Conservation (phyloP, 768 basidiomycete species). For the Butyriboletus loyo region DNA sequence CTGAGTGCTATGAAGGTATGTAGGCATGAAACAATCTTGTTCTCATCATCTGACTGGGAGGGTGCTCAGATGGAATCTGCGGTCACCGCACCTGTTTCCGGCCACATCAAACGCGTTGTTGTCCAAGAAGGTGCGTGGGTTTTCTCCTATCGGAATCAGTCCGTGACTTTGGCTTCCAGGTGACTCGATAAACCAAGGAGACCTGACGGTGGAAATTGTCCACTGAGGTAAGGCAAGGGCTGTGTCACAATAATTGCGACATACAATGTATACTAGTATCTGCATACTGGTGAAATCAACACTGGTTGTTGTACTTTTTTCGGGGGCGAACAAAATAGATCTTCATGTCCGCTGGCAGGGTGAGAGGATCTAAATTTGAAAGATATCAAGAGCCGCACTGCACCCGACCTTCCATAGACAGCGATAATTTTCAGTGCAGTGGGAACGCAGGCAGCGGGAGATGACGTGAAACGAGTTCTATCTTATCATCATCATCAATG, state of each 20-base stretch:
- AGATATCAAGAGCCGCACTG: conserved; percentile 8
- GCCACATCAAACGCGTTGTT: conserved; percentile 90
- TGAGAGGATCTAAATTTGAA: conserved; percentile 9
- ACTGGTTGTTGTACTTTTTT: background rate
- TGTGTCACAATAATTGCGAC: conserved; percentile 15
- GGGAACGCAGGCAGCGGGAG: conserved; percentile 9
- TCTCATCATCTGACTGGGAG: conserved; percentile 13
- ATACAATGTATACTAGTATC: conserved; percentile 18
- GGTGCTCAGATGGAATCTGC: conserved; percentile 88
- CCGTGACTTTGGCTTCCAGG: conserved; percentile 41
- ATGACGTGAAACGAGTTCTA: conserved; percentile 2
- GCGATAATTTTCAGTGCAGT: conserved; percentile 14
- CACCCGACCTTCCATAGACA: conserved; percentile 5
- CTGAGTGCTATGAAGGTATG: conserved; percentile 95
- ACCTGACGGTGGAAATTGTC: conserved; percentile 85
- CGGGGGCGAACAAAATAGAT: background rate
- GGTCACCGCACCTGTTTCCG: conserved; percentile 94
- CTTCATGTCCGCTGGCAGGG: conserved; percentile 16
- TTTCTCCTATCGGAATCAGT: background rate
- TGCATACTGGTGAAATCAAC: conserved; percentile 7
- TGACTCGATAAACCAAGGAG: conserved; percentile 94
- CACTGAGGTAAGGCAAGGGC: conserved; percentile 40
- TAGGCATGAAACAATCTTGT: conserved; percentile 4
- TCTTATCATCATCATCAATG: conserved; percentile 22
- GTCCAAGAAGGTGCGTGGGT: conserved; percentile 72